These are phyloP conservation scores for Clarireedia sp. DNA, from an alignment of 2,329 filamentous ascomycete genomes.

Conservation along the genomic window DNA sequence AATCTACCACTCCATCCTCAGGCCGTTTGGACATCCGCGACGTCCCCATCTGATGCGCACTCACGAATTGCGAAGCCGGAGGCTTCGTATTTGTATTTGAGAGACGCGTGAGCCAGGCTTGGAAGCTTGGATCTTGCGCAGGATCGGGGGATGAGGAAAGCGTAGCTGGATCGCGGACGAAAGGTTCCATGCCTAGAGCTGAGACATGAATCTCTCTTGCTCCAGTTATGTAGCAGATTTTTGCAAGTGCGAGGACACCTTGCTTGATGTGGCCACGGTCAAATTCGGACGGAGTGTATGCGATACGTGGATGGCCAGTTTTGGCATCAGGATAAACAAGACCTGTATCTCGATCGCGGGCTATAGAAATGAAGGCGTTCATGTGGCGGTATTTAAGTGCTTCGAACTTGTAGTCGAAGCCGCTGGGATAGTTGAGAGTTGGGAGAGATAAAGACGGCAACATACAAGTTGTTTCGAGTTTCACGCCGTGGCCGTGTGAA, in stretches of 20 bases:
- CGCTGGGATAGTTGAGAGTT: conserved; percentile 57
- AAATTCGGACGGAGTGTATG: conserved; percentile 62
- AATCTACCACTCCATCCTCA: conserved; percentile 49
- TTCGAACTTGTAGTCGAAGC: conserved; percentile 64
- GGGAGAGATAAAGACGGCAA: conserved; percentile 57
- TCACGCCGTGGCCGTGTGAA: conserved; percentile 69
- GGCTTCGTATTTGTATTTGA: not conserved
- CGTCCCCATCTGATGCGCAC: conserved; percentile 77
- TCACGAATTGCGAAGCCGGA: conserved; percentile 40
- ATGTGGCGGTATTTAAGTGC: conserved; percentile 61
- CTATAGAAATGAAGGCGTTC: conserved; percentile 64
- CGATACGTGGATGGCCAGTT: conserved; percentile 56
- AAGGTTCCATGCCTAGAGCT: conserved; percentile 56
- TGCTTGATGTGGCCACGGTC: conserved; percentile 67
- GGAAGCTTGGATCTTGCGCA: conserved; percentile 49
- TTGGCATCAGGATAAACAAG: conserved; percentile 63
- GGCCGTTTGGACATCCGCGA: conserved; percentile 56
- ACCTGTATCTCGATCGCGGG: conserved; percentile 69
- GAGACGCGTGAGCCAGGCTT: conserved; percentile 45
- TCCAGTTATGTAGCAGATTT: conserved; percentile 70
- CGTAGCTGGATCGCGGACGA: conserved; percentile 31
- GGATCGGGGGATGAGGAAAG: not conserved
- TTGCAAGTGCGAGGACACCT: conserved; percentile 62
- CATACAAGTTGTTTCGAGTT: conserved; percentile 73
- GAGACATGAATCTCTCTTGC: conserved; percentile 70